A percentile compares a stretch with the other conserved stretches of the same genome.
Conservation (phyloP, 2,329 filamentous ascomycete species). For the Calonectria pauciramosa region DNA sequence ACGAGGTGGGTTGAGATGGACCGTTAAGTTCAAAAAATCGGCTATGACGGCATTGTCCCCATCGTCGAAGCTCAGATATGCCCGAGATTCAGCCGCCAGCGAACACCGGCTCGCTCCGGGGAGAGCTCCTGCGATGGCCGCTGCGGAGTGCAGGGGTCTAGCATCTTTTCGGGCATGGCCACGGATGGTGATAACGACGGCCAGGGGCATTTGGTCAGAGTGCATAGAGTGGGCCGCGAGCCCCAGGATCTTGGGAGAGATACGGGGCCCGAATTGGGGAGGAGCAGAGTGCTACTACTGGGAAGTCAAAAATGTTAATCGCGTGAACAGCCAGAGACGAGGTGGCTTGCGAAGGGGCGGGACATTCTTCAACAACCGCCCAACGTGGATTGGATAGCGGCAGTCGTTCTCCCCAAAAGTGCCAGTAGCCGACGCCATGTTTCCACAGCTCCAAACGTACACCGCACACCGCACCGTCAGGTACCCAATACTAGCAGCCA, state of each 20-base stretch:
- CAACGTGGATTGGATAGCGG: background rate
- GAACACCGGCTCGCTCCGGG: slow-evolving; percentile 6
- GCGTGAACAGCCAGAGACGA: background rate
- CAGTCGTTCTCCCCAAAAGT: background rate
- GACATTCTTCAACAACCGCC: background rate
- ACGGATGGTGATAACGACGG: slow-evolving; percentile 12
- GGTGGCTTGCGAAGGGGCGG: background rate
- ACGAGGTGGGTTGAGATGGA: slow-evolving; percentile 21
- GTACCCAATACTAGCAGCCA: background rate
- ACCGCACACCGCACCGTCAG: background rate
- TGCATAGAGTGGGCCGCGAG: slow-evolving; percentile 8
- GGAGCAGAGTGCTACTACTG: background rate
- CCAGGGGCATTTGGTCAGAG: background rate
- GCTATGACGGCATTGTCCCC: slow-evolving; percentile 42
- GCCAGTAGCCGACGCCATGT: background rate
- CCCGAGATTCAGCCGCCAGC: slow-evolving; percentile 33
- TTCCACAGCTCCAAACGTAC: background rate
- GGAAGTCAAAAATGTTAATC: background rate
- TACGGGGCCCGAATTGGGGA: background rate
- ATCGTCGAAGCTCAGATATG: slow-evolving; percentile 17
- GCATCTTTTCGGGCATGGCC: background rate
- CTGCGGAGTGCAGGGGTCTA: slow-evolving; percentile 20
- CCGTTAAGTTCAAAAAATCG: slow-evolving; percentile 20
- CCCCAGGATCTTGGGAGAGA: slow-evolving; percentile 11
- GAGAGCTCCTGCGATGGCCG: slow-evolving; percentile 1